Base-by-base conservation (phyloP, 495 filamentous ascomycete species). In the Cercophora newfieldiana region DNA sequence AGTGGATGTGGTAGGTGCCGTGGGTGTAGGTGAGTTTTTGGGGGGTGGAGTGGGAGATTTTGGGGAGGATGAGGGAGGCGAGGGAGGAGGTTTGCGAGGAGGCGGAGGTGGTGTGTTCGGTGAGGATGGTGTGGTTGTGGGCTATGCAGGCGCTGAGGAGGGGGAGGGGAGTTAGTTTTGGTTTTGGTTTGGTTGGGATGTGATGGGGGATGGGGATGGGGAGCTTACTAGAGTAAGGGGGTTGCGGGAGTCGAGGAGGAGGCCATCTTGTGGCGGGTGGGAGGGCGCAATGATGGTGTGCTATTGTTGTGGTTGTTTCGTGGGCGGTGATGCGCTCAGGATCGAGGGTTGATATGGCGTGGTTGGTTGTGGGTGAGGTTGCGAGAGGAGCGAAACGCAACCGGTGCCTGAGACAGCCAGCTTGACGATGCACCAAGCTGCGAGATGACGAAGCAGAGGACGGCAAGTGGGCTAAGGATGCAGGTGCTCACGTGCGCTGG, bases 11-110 rank as follows among this genome's bases (percentile, higher is more conserved):
- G 75, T 97, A 88, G 50, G 87, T 81, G 75, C 93, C 89, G 77
- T 96, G 92, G 26, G 91, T 96, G 82, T 94, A 97, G 67, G 94
- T 98, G 37, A 96, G 87, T 76, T 97, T 97, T 74, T 94, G 89
- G 7, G 94, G 85, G 31, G 85, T 79, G 62, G 83, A 75, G 77
- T 99, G 95, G 66, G 80, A 78, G 84, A 99, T 97, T 73, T 97
- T 97, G 62, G 95, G 95, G 66, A 99, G 92, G 80, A 98, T 93
- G 70, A 97, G 84, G 66, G 93, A 94, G 71, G 94, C 92, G 68
- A 98, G 91, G 24, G 85, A 88, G 28, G 91, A 94, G 61, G 91
- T 90, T 66, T 89, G 84, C 25, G 89, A 87, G 22, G 89, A 87
- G 47, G 94, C 90, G 44, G 90, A 87, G 25, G 91, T 87, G 60